Conservation (phyloP, 2,329 filamentous ascomycete species). For the Aureobasidium sp. region DNA sequence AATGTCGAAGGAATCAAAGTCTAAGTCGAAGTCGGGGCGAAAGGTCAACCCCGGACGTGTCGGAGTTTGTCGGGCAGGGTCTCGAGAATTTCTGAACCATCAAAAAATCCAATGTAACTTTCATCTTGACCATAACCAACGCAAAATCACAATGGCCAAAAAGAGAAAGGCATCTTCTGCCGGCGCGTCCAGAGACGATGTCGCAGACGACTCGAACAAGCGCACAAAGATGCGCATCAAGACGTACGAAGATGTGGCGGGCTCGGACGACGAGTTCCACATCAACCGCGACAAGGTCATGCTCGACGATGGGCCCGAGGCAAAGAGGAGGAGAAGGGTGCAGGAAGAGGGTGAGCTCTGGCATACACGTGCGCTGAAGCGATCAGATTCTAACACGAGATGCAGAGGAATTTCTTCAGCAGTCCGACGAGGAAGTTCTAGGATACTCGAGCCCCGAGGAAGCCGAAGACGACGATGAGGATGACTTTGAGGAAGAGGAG, state of each 20-base stretch:
- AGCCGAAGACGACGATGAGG: conserved; percentile 42
- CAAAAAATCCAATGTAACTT: neutral
- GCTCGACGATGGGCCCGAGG: conserved; percentile 69
- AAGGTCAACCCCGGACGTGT: neutral
- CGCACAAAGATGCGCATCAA: conserved; percentile 45
- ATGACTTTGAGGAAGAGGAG: conserved; percentile 40
- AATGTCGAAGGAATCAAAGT: neutral
- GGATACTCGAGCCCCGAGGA: conserved; percentile 36
- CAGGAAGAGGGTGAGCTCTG: conserved; percentile 38
- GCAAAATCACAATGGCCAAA: conserved; percentile 16
- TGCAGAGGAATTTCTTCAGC: conserved; percentile 47
- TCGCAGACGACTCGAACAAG: conserved; percentile 22
- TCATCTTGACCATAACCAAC: neutral
- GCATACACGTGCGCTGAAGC: neutral
- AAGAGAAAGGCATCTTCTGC: conserved; percentile 17
- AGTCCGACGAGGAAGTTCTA: conserved; percentile 55
- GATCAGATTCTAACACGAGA: conserved; percentile 17
- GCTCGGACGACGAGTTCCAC: conserved; percentile 92
- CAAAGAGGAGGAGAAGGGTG: conserved; percentile 64
- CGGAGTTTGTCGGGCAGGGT: neutral
- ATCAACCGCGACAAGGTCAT: conserved; percentile 77
- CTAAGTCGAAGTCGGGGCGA: neutral
- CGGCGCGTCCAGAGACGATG: neutral
- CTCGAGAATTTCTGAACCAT: conserved; percentile 1
- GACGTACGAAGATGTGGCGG: conserved; percentile 75